These are phyloP conservation scores for Aureobasidium vineae DNA, from an alignment of 2,329 filamentous ascomycete species.

Conservation along the genomic window DNA sequence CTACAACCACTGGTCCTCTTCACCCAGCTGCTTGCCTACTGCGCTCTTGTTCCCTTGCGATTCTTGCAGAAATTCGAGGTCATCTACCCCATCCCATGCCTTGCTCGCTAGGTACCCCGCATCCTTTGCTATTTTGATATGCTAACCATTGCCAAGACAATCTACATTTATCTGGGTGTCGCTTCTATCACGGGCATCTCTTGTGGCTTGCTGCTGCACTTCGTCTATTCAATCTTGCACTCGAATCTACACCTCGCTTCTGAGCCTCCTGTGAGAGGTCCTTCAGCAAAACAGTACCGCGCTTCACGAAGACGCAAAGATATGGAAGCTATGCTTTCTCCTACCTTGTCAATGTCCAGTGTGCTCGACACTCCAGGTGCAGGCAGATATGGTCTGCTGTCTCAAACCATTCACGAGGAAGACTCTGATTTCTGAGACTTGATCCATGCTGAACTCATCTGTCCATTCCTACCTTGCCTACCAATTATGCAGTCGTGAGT, in stretches of 20 bases:
- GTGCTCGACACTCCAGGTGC: slow-evolving; percentile 35
- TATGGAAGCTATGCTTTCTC: slow-evolving; percentile 29
- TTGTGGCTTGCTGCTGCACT: slow-evolving; percentile 59
- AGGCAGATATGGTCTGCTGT: slow-evolving; percentile 54
- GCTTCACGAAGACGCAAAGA: slow-evolving; percentile 34
- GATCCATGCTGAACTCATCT: neutral
- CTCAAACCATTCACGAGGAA: slow-evolving; percentile 69
- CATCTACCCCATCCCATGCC: slow-evolving; percentile 15
- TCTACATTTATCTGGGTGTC: slow-evolving; percentile 61
- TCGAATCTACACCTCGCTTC: slow-evolving; percentile 30
- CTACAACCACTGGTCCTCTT: slow-evolving; percentile 54
- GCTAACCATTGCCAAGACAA: slow-evolving; percentile 40
- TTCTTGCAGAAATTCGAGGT: slow-evolving; percentile 57
- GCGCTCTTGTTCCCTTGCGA: slow-evolving; percentile 51
- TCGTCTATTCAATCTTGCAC: slow-evolving; percentile 55
- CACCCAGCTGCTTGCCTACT: slow-evolving; percentile 42
- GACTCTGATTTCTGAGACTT: slow-evolving; percentile 53
- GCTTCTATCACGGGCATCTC: slow-evolving; percentile 66
- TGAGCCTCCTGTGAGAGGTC: slow-evolving; percentile 27
- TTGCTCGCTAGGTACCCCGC: slow-evolving; percentile 4
- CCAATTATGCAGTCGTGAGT: slow-evolving; percentile 13
- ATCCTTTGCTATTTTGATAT: slow-evolving; percentile 31
- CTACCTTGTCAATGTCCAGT: slow-evolving; percentile 30
- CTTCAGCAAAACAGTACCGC: slow-evolving; percentile 38
- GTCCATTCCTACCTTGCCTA: neutral